phyloP scores from a whole-genome alignment of 2,329 filamentous ascomycete species.

The Pseudodiploospora longispora region DNA sequence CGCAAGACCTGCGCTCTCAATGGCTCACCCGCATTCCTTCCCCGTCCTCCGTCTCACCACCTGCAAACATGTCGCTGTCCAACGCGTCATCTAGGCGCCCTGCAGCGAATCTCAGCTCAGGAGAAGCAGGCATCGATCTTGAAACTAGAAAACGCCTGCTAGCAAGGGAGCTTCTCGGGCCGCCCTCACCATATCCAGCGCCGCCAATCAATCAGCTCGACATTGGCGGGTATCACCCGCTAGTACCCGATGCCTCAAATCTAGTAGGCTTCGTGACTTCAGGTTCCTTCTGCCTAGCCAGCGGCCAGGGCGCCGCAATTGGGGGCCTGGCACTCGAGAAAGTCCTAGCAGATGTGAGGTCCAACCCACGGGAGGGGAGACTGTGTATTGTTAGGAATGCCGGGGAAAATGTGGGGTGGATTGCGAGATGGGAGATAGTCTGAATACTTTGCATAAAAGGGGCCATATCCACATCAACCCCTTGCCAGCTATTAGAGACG shows the following conservation, averaged over 20 bases:
- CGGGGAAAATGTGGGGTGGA: slow-evolving; percentile 68
- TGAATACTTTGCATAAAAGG: slow-evolving; percentile 18
- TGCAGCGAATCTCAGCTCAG: not conserved
- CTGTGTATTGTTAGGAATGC: slow-evolving; percentile 76
- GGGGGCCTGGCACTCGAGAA: slow-evolving; percentile 59
- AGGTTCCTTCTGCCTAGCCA: slow-evolving; percentile 71
- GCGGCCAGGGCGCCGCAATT: slow-evolving; percentile 68
- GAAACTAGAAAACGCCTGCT: slow-evolving; percentile 35
- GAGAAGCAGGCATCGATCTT: slow-evolving; percentile 17
- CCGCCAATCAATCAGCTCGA: slow-evolving; percentile 26
- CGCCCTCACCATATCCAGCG: slow-evolving; percentile 12
- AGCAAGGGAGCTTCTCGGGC: slow-evolving; percentile 39
- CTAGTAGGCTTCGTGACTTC: slow-evolving; percentile 86
- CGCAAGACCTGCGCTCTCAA: slow-evolving; percentile 48
- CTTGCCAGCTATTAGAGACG: not conserved
- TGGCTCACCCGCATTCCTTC: slow-evolving; percentile 58
- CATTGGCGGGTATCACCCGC: slow-evolving; percentile 52
- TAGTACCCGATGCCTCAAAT: slow-evolving; percentile 66
- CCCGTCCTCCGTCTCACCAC: not conserved
- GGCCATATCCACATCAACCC: not conserved
- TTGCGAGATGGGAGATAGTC: slow-evolving; percentile 69
- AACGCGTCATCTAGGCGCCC: not conserved
- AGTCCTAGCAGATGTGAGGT: slow-evolving; percentile 33
- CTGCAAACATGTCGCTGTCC: not conserved
- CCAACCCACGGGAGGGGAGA: slow-evolving; percentile 33